phyloP scores from a whole-genome alignment of 139 green algal species.

The Picochlorum sp. region DNA sequence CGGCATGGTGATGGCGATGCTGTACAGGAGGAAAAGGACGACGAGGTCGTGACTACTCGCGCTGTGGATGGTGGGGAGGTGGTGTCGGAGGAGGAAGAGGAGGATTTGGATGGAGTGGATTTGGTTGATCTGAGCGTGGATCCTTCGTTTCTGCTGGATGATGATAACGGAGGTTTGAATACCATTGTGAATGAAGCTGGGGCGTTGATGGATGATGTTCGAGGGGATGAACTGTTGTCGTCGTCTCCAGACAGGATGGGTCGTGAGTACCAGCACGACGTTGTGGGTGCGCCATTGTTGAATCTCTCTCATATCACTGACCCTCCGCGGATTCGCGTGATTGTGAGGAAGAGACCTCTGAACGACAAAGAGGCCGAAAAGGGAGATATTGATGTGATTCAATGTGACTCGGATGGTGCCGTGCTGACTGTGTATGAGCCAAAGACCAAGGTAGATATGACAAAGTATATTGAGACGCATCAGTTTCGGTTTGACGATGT shows the following conservation, averaged over 20 bases:
- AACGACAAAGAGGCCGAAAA: conserved; percentile 73
- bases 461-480: conserved; percentile 74
- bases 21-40: neutral
- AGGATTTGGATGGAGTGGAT: conserved; percentile 74
- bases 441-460: conserved; percentile 87
- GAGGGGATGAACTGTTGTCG: too few species aligned
- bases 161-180: neutral
- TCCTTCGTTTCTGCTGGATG: neutral
- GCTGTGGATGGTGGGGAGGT: neutral
- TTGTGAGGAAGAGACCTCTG: conserved; percentile 91
- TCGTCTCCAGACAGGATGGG: neutral
- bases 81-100: conserved; percentile 28
- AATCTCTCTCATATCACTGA: conserved; percentile 15
- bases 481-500: conserved; percentile 91
- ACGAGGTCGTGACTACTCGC: neutral
- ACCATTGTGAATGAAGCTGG: too few species aligned
- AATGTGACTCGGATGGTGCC: conserved; percentile 43
- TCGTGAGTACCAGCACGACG: neutral
- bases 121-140: conserved; percentile 32
- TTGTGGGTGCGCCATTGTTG: neutral
- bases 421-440: conserved; percentile 77
- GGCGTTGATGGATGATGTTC: too few species aligned
- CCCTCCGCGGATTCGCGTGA: conserved; percentile 68
- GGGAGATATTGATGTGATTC: conserved; percentile 83
- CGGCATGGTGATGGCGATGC: neutral